Base-by-base conservation (phyloP, 257 asterid species). In the Fraxinus excelsior region DNA sequence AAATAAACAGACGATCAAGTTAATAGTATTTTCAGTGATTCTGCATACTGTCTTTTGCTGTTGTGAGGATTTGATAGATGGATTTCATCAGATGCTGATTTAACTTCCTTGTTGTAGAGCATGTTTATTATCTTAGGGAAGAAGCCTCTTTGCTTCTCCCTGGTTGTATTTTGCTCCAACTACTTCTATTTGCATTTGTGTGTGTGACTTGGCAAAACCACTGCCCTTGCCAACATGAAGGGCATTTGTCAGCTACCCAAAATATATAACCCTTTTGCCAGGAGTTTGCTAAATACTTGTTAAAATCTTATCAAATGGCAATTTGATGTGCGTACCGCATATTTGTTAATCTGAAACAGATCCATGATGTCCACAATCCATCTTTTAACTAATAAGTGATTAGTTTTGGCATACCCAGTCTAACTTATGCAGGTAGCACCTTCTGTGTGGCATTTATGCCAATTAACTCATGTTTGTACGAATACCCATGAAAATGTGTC, bases 61-160 rank as follows among this genome's bases (percentile, higher is more conserved):
- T 46, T 46, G n/a, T 14, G n/a, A 46, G 53, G 56, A 46, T 14
- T 46, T 46, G 56, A 14, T 46, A 13, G 19, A 14, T 14, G 56
- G 25, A 69, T 69, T 44, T 37, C 14, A 34, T 34, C 46, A 11
- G 25, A 37, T 37, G 31, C 5, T 37, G 53, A 7, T 35, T 37
- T 21, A 69, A 31, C 56, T 69, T 69, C 51, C 73, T 35, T n/a
- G 25, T 69, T 69, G 51, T 16, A 69, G 32, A 69, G 53, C 42
- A 32, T 13, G 5, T 10, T 46, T 46, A 2, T 69, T 26, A 0
- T 18, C n/a, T 35, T 29, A 9, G 21, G 29, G n/a, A 8, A 18
- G n/a, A 46, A 46, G 19, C 19, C 7, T 46, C 19, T 46, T 46
- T 13, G 56, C n/a, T 13, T 14, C 56, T 46, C 51, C 6, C 53